Evolutionary conservation across 192 early-diverging fungal genomes (phyloP).

Genomic region (Entophlyctis luteolus): DNA sequence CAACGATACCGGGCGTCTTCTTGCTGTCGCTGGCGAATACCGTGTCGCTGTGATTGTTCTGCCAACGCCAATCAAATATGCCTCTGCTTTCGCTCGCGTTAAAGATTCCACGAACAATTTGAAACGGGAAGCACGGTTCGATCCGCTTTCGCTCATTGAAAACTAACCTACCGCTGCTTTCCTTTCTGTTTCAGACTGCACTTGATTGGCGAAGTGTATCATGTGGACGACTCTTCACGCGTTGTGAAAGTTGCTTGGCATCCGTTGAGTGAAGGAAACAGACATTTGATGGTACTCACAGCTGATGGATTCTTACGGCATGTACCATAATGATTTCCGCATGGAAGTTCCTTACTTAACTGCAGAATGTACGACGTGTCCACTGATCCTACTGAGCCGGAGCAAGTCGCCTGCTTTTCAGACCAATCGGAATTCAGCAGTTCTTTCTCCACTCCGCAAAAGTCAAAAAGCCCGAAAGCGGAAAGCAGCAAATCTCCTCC

Average conservation of each 20-base stretch:
- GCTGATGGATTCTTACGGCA: conserved; percentile 21
- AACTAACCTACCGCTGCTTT: not conserved
- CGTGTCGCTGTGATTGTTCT: conserved; percentile 18
- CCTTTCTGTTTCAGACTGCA: conserved; percentile 1
- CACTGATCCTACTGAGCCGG: conserved; percentile 21
- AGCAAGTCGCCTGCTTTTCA: conserved; percentile 15
- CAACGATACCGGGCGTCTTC: conserved; percentile 4
- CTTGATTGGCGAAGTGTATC: conserved; percentile 16
- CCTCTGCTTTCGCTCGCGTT: not conserved
- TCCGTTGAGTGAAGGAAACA: conserved; percentile 6
- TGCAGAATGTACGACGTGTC: conserved; percentile 27
- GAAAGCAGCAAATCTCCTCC: not conserved
- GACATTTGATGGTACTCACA: conserved; percentile 19
- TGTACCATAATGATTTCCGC: too few relatives aligned
- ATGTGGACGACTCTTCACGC: conserved; percentile 5
- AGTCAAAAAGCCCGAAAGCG: not conserved
- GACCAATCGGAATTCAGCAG: not conserved
- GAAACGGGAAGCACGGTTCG: not conserved
- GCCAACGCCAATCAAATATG: not conserved
- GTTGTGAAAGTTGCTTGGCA: conserved; percentile 20
- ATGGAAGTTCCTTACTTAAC: too few relatives aligned
- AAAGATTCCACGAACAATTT: not conserved
- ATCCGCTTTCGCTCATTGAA: not conserved
- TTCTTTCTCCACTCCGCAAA: not conserved
- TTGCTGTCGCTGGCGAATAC: conserved; percentile 20